Evolutionary conservation across 371 early-diverging fungal genomes (phyloP).

Genomic region (Rhizomucor pusillus): DNA sequence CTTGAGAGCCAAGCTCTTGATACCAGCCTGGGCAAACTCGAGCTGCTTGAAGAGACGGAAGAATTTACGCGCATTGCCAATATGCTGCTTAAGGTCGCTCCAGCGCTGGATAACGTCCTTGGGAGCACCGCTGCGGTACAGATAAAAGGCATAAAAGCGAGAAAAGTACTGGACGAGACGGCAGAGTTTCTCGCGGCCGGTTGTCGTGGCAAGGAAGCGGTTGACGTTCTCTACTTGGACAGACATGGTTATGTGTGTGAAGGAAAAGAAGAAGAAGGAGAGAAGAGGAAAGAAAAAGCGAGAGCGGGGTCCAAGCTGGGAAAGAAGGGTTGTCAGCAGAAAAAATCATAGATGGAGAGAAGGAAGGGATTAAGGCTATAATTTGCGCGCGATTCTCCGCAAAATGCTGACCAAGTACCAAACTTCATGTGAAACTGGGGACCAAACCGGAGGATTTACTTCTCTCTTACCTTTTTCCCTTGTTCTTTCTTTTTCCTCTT

Average conservation of each 20-base stretch:
- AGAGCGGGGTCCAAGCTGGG: no score
- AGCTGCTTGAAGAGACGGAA: conserved; percentile 55
- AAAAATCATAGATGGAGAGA: background rate
- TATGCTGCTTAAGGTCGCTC: conserved; percentile 50
- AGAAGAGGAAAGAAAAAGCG: conserved; percentile 1
- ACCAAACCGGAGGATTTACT: no score
- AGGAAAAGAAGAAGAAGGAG: background rate
- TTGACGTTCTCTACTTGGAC: conserved; percentile 30
- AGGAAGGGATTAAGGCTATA: no score
- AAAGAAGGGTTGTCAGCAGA: background rate
- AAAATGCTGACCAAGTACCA: no score
- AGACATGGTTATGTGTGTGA: conserved; percentile 1
- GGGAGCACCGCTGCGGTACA: conserved; percentile 48
- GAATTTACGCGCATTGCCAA: conserved; percentile 65
- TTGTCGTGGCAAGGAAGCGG: conserved; percentile 60
- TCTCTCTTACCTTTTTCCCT: no score
- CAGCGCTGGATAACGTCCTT: conserved; percentile 56
- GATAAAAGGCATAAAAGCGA: conserved; percentile 60
- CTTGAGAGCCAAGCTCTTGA: conserved; percentile 45
- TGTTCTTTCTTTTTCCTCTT: no score
- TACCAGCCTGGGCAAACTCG: conserved; percentile 57
- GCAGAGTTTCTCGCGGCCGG: conserved; percentile 81
- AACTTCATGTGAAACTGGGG: no score
- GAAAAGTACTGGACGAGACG: conserved; percentile 78
- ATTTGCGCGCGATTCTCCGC: no score